Evolutionary conservation across 495 filamentous ascomycete genomes (phyloP), one percentile per base, ranked within the genome.

Genomic region (Penicillium diatomitis): DNA sequence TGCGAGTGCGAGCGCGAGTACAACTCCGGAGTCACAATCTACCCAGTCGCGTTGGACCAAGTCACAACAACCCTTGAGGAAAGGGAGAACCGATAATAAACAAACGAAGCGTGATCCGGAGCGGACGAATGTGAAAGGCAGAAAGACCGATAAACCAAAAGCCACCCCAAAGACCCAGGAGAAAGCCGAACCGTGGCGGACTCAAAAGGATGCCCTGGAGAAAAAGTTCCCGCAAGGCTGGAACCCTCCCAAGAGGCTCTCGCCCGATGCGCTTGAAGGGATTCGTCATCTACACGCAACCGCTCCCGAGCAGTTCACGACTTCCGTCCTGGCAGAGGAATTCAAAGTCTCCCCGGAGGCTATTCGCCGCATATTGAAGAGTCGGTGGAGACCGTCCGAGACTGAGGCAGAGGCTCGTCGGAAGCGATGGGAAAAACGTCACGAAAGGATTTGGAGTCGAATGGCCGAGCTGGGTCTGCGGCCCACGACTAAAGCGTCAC

Each of bases 311-410:
- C 65, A 71, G 43, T 95, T 87, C 70, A 83, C 85, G 12, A 94
- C 87, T 2, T 58, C 73, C 7, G 78, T 82, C 34, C 80, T 98
- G 4, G 79, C 92, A 0, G 57, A 83, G 0, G 76, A 90, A 48
- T 98, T 97, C 69, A 71, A 88, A 65, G 73, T 95, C 4, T 90
- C 88, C 1, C 76, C 87, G 1, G 92, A 98, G 55, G 86, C 82
- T 5, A 88, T 97, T 46, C 78, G 90, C 7, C 73, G 92, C 20
- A 92, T 98, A 32, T 65, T 98, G 56, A 88, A 79, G 63, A 84
- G 80, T 61, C 91, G 85, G 50, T 97, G 92, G 92, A 69, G 61
- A 49, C 85, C 89, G 2, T 75, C 65, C 8, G 68, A 77, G 6
- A 77, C 82, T 7, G 83, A 89, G 56, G 50, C 64, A 28, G 73